Conservation (phyloP, 1,284 basidiomycete species). For the Rhodotorula mucilaginosa region DNA sequence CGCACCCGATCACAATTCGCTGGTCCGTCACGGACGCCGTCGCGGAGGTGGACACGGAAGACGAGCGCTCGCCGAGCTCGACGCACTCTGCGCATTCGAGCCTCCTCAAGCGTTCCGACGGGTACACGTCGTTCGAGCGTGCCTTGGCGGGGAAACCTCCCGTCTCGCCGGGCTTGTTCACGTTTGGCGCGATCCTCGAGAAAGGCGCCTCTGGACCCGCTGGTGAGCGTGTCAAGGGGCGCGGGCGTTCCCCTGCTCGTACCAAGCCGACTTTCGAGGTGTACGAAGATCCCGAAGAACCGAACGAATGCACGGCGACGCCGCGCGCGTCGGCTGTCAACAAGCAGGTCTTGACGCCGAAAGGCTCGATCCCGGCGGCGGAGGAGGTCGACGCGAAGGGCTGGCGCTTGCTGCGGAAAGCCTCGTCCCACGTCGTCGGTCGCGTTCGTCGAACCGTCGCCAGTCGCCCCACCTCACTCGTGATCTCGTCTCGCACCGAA, state of each 20-base stretch:
- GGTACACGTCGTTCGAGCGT: slow-evolving; percentile 18
- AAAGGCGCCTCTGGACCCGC: not conserved
- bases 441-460: not conserved
- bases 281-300: not conserved
- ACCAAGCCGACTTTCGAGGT: not conserved
- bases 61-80: slow-evolving; percentile 1
- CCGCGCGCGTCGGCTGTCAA: not conserved
- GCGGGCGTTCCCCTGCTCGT: not conserved
- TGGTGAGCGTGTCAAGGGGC: not conserved
- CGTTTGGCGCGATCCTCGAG: slow-evolving; percentile 5
- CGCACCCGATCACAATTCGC: not conserved
- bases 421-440: not conserved
- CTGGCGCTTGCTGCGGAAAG: slow-evolving; percentile 1
- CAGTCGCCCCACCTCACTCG: not conserved
- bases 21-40: not conserved
- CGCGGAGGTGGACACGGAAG: not conserved
- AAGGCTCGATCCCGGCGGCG: not conserved
- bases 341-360: not conserved
- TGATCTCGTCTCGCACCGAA: not conserved
- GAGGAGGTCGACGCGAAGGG: not conserved
- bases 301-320: not conserved
- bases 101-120: slow-evolving; percentile 24
- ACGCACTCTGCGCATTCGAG: not conserved
- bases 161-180: not conserved
- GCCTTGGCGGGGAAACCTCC: slow-evolving; percentile 11